Evolutionary conservation across 176 grass and related monocot species (phyloP).

Genomic region (Eragrostis curvula): DNA sequence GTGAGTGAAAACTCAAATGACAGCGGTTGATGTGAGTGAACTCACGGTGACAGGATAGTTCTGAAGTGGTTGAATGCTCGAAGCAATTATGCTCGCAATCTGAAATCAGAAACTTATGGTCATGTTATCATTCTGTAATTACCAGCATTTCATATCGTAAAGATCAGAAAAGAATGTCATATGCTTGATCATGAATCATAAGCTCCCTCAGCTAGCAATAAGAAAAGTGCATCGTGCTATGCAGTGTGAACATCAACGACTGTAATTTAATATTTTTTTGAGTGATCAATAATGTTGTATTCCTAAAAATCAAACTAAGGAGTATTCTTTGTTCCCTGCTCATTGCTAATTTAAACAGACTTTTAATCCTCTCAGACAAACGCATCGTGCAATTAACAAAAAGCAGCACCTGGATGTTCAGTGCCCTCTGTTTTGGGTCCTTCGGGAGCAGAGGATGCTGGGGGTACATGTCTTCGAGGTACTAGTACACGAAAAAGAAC

Average conservation of each 20-base stretch:
- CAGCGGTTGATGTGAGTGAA: background rate
- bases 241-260: too few species aligned
- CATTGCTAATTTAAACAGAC: background rate
- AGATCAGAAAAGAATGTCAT: background rate
- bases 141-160: too few species aligned
- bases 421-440: conserved; percentile 55
- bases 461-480: conserved; percentile 80
- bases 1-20: background rate
- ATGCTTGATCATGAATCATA: too few species aligned
- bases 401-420: conserved; percentile 58
- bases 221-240: too few species aligned
- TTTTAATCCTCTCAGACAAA: background rate
- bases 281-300: too few species aligned
- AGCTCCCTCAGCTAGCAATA: too few species aligned
- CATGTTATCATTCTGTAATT: background rate
- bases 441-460: conserved; percentile 61
- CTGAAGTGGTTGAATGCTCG: conserved; percentile 80
- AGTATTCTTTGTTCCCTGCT: background rate
- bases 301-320: too few species aligned
- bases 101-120: conserved; percentile 29
- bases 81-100: conserved; percentile 74
- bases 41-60: conserved; percentile 54
- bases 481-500: conserved; percentile 44
- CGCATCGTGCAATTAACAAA: background rate
- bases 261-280: background rate